A percentile compares a stretch with the other conserved stretches of the same genome.
These are phyloP conservation scores for Achlya hypogyna DNA, from an alignment of 352 stramenopile genomes.

Conservation along the genomic window DNA sequence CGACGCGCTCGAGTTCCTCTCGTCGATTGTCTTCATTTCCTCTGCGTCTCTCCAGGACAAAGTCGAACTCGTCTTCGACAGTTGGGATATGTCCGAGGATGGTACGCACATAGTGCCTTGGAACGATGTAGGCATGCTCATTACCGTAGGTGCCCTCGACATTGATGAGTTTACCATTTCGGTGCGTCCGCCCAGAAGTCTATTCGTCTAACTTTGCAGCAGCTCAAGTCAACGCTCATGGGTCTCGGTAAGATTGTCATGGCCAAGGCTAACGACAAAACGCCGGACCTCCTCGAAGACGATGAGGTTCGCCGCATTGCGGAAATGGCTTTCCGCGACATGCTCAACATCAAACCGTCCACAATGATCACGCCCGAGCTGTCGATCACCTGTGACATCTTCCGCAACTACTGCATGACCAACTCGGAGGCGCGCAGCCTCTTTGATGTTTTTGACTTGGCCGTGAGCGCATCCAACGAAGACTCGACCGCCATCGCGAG, in stretches of 20 bases:
- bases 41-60: slow-evolving; percentile 57
- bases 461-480: slow-evolving; percentile 14
- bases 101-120: slow-evolving; percentile 24
- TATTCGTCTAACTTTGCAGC: background rate
- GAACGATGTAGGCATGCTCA: background rate
- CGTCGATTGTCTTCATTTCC: slow-evolving; percentile 57
- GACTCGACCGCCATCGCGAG: background rate
- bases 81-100: slow-evolving; percentile 82
- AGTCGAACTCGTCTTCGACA: slow-evolving; percentile 76
- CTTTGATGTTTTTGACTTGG: slow-evolving; percentile 58
- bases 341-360: slow-evolving; percentile 29
- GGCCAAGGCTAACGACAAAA: slow-evolving; percentile 17
- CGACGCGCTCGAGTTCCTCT: slow-evolving; percentile 74
- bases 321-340: slow-evolving; percentile 59
- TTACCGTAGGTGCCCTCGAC: slow-evolving; percentile 29
- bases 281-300: slow-evolving; percentile 35
- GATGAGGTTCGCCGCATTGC: slow-evolving; percentile 55
- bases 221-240: slow-evolving; percentile 68
- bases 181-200: background rate
- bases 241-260: slow-evolving; percentile 62
- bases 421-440: slow-evolving; percentile 48
- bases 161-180: slow-evolving; percentile 82
- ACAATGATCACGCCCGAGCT: slow-evolving; percentile 25
- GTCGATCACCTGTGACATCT: slow-evolving; percentile 67
- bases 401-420: slow-evolving; percentile 57